Evolutionary conservation across 129 eudicot species (phyloP), one percentile per base, ranked within the genome.

Genomic region (Ambrosia trifida): DNA sequence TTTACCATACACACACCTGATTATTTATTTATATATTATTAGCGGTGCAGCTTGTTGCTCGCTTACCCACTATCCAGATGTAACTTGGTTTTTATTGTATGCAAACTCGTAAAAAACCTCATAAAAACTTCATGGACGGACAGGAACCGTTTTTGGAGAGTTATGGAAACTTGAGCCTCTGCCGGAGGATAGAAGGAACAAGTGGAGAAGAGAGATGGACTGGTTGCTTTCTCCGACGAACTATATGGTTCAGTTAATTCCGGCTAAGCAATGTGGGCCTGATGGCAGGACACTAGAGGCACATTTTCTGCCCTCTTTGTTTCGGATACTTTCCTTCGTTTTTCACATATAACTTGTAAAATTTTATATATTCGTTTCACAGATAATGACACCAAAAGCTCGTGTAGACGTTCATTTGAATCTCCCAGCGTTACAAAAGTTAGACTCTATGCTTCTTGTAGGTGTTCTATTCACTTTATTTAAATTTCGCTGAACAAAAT

Each of bases 321-420:
- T 18, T 68, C 4, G 0, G 11, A 46, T 52, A 38, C 9, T 65
- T 50, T 43, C 1, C 36, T 32, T 52, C 59, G 1, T 4, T 65
- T 36, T 20, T 30, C 19, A 45, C 68, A 31, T 43, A 13, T 5
- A 59, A 59, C 65, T 30, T 59, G 31, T 11, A 30, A 8, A 69
- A 12, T 0, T 14, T 20, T 4, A 10, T 20, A n/a, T 63, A 18
- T 53, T 54, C 12, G 8, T 78, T 70, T 70, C 30, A 38, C 84
- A 95, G 99, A 86, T 95, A 74, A 95, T 95, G 99, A 87, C 90
- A 57, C 98, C 96, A 11, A 89, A 85, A 87, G 95, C 91, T 80
- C 96, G 98, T 75, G 91, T 89, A 3, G 98, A 93, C 61, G 75
- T 89, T 64, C 86, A 87, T 61, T 80, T 89, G 84, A 93, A 87